A percentile compares a stretch with the other conserved stretches of the same genome.
Conservation (phyloP, 2,329 filamentous ascomycete genomes). For the Amauroascus niger region DNA sequence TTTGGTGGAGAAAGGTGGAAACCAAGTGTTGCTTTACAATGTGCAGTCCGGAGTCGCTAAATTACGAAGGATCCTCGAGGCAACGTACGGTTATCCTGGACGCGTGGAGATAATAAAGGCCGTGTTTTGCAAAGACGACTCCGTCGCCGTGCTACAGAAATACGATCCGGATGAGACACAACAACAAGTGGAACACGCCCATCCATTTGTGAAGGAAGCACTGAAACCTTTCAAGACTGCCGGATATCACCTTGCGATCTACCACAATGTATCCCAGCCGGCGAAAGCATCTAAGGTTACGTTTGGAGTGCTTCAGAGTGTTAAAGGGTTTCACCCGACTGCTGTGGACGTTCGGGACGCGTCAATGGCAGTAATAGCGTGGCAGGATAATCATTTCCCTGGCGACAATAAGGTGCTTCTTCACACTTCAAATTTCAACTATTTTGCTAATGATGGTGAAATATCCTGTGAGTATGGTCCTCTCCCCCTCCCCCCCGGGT, state of each 20-base stretch:
- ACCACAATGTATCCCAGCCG: constrained; percentile 11
- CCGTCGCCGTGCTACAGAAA: constrained; percentile 29
- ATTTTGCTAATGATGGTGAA: neutral
- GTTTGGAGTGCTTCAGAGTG: constrained; percentile 10
- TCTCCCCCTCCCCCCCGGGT: neutral
- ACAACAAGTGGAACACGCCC: constrained; percentile 9
- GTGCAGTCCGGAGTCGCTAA: constrained; percentile 17
- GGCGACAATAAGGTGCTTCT: constrained; percentile 3
- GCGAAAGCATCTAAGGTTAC: neutral
- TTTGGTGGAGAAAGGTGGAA: constrained; percentile 26
- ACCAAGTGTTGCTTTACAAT: constrained; percentile 24
- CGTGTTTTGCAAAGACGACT: constrained; percentile 17
- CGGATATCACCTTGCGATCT: constrained; percentile 24
- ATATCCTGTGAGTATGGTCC: constrained; percentile 4
- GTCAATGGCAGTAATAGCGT: constrained; percentile 12
- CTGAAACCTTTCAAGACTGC: constrained; percentile 19
- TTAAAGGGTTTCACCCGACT: constrained; percentile 8
- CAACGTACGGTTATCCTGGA: constrained; percentile 23
- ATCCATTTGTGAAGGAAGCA: constrained; percentile 29
- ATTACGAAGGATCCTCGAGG: constrained; percentile 17
- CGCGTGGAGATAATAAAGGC: constrained; percentile 28
- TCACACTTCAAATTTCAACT: neutral
- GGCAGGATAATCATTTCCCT: constrained; percentile 11
- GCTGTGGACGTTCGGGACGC: constrained; percentile 11
- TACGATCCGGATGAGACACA: constrained; percentile 21